A percentile compares a stretch with the other conserved stretches of the same genome.
phyloP scores from a whole-genome alignment of 1,284 basidiomycete species.

The Moniliophthora roreri region DNA sequence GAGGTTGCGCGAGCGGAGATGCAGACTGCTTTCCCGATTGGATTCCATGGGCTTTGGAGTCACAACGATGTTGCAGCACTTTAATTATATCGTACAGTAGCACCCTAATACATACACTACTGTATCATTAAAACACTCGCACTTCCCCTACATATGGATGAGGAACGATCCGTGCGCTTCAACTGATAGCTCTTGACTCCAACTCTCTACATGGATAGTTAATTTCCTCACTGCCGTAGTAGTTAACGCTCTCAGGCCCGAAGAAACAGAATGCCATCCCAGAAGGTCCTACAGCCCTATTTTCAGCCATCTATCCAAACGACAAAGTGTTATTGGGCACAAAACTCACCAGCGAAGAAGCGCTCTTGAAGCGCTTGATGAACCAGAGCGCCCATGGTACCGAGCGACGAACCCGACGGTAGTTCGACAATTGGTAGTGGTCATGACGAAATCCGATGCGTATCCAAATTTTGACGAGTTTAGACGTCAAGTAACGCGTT shows the following conservation, averaged over 20 bases:
- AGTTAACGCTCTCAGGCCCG: no score
- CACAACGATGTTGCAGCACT: slow-evolving; percentile 7
- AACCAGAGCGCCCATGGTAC: slow-evolving; percentile 46
- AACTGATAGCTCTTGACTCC: slow-evolving; percentile 2
- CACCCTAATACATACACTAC: no score
- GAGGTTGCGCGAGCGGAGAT: slow-evolving; percentile 36
- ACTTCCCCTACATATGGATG: no score
- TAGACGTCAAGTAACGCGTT: slow-evolving; percentile 65
- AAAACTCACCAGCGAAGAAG: slow-evolving; percentile 45
- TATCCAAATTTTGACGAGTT: slow-evolving; percentile 60
- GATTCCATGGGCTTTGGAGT: slow-evolving; percentile 29
- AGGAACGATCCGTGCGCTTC: no score
- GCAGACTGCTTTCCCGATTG: slow-evolving; percentile 29
- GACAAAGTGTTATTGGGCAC: slow-evolving; percentile 51
- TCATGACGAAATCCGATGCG: slow-evolving; percentile 70
- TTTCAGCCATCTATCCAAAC: slow-evolving; percentile 52
- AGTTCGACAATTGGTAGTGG: slow-evolving; percentile 30
- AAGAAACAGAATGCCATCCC: no score
- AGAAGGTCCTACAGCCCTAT: slow-evolving; percentile 50
- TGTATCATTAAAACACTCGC: no score
- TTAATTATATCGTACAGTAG: no score
- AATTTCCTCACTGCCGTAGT: no score
- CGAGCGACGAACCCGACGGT: slow-evolving; percentile 29
- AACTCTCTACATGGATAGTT: no score
- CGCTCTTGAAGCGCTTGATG: slow-evolving; percentile 51